Base-by-base conservation (phyloP, 1,139 yeast species). In the Yamadazyma sp. region DNA sequence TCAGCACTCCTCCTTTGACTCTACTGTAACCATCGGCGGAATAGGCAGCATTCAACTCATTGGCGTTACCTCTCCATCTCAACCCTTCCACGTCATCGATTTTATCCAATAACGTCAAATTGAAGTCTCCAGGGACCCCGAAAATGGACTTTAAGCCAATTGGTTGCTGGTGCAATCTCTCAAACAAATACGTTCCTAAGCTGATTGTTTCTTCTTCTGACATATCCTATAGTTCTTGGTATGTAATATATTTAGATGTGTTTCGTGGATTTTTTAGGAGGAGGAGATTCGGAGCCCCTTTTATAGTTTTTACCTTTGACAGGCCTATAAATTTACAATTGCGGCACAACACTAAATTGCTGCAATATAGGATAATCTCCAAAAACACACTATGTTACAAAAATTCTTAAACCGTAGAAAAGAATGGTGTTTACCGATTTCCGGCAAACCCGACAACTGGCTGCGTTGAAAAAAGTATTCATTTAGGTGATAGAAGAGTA, bases 51-150 rank as follows among this genome's bases (percentile, higher is more conserved):
- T 81, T 81, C 64, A 82, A 72, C 61, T 82, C 88, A 55, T 82
- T 83, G 57, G 85, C 81, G 58, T 79, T 79, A 46, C 87, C 87
- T 33, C 80, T 80, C 88, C 88, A 82, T 55, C 73, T 68, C 55
- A 81, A 56, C 11, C 73, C 80, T 3, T 75, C 74, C 22, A 80
- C 85, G 41, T 77, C 77, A 50, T 79, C 75, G 49, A 84, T 66
- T 55, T 79, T 78, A 56, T 84, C 92, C 37, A 84, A 69, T 34
- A 85, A 64, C 10, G 82, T 67, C 51, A 85, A 69, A 62, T 84
- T 85, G 75, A 83, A 84, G 58, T 84, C 92, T 48, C 88, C 89
- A 9, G 92, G 92, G 29, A 84, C 84, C 41, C 92, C 92, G 49
- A 84, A 81, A 53, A 84, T 70, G 55, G 92, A 83, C 48, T 74